Base-by-base conservation (phyloP, 306 rosid species). In the Medicago ruthenica region DNA sequence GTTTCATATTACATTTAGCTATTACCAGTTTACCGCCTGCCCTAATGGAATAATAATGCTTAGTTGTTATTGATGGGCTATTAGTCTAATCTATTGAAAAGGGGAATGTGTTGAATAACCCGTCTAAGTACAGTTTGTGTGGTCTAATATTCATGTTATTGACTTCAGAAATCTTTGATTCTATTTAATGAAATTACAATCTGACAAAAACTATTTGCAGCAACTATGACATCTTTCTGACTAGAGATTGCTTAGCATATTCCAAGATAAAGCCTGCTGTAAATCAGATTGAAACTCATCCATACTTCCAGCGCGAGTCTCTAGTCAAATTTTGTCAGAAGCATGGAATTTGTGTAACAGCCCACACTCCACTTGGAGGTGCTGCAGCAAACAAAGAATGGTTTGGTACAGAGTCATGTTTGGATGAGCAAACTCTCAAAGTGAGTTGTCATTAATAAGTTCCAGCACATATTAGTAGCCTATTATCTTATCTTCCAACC, bases 251-350 rank as follows among this genome's bases (percentile, higher is more conserved):
- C 85, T 84, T 92, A 55, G 97, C 89, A 40, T 92, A 94, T 71
- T 80, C 98, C 79, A 94, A 94, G 91, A 86, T 90, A 80, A 90
- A 90, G 89, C 98, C 98, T 20, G 95, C 97, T 37, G 98, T 92
- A 64, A 94, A 90, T 71, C 98, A 94, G 88, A 81, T 92, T n/a
- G 98, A 92, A 85, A 86, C 92, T 37, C 98, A 94, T 74, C 96
- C 98, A 42, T 94, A 92, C 81, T 94, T 94, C 84, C 97, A 90
- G 80, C 97, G 97, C 2, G 97, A 94, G 2, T 92, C 90, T 66
- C 90, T 94, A 0, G 88, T 92, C 85, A 92, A 92, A 70, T 94
- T 94, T 77, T 92, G 96, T 61, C 93, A 86, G 71, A 94, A 94
- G 80, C 96, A 92, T 21, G 96, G 92, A 54, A 80, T 94, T 76